These are phyloP conservation scores for Ogataea glucozyma DNA, from an alignment of 805 yeast species.

Conservation along the genomic window DNA sequence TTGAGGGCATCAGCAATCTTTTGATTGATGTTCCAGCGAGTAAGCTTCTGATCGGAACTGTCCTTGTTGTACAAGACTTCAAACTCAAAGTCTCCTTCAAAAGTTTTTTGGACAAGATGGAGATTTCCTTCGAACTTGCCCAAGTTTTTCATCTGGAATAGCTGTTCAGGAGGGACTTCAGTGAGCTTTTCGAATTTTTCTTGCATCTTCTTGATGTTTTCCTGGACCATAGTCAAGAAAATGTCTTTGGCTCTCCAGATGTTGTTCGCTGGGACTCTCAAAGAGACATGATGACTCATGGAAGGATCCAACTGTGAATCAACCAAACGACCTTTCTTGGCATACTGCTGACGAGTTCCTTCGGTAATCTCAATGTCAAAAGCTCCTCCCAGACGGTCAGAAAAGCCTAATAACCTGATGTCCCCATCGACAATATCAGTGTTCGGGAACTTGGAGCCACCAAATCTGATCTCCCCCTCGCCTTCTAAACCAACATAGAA, in stretches of 20 bases:
- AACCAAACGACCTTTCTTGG: conserved; percentile 31
- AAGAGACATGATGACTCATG: conserved; percentile 62
- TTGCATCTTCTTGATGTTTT: conserved; percentile 55
- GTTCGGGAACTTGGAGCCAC: conserved; percentile 34
- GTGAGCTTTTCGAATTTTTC: conserved; percentile 28
- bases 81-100: conserved; percentile 72
- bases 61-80: conserved; percentile 62
- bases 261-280: conserved; percentile 68
- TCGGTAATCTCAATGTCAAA: conserved; percentile 64
- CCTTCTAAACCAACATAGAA: conserved; percentile 81
- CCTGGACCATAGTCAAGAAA: conserved; percentile 67
- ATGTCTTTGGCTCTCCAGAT: conserved; percentile 81
- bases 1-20: conserved; percentile 37
- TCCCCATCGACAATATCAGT: conserved; percentile 37
- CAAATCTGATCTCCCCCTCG: conserved; percentile 45
- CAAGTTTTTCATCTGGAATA: conserved; percentile 57
- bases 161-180: conserved; percentile 47
- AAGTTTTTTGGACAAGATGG: conserved; percentile 77
- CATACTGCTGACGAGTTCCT: conserved; percentile 48
- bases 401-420: conserved; percentile 48
- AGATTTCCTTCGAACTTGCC: conserved; percentile 69
- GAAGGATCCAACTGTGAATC: conserved; percentile 55
- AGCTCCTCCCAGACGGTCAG: conserved; percentile 62
- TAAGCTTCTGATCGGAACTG: conserved; percentile 41
- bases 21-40: conserved; percentile 37